These are phyloP conservation scores for Phytopythium helicoides DNA, from an alignment of 352 stramenopile species.

Conservation along the genomic window DNA sequence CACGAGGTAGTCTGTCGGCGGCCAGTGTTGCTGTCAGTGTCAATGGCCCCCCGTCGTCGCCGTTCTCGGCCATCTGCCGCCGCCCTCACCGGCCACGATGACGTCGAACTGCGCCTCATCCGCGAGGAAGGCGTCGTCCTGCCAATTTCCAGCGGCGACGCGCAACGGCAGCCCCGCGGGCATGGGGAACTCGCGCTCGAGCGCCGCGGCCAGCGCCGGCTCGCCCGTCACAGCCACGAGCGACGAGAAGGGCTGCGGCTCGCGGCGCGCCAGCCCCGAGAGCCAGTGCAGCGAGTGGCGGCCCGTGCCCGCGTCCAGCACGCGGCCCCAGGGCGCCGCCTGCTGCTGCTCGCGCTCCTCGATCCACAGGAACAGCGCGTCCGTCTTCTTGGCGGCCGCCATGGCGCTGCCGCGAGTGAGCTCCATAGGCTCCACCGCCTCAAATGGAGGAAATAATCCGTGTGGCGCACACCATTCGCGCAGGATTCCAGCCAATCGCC, in stretches of 20 bases:
- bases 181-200: constrained; percentile 38
- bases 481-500: no score
- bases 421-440: no score
- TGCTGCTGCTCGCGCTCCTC: constrained; percentile 51
- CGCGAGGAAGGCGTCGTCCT: constrained; percentile 59
- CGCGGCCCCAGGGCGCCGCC: constrained; percentile 39
- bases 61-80: not conserved
- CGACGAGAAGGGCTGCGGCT: constrained; percentile 23
- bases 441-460: no score
- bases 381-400: constrained; percentile 34
- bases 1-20: constrained; percentile 83
- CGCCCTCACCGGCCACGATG: constrained; percentile 54
- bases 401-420: not conserved
- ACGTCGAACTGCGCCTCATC: constrained; percentile 66
- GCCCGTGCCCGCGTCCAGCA: constrained; percentile 90
- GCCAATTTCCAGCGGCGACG: constrained; percentile 73
- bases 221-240: constrained; percentile 79
- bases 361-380: constrained; percentile 73
- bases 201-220: constrained; percentile 39
- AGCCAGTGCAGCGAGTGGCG: constrained; percentile 90
- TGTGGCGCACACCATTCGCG: no score
- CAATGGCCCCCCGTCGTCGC: no score
- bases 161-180: constrained; percentile 33
- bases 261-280: constrained; percentile 18
- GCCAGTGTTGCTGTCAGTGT: not conserved